Conservation (phyloP, 805 yeast species). For the Torulaspora maleeae region DNA sequence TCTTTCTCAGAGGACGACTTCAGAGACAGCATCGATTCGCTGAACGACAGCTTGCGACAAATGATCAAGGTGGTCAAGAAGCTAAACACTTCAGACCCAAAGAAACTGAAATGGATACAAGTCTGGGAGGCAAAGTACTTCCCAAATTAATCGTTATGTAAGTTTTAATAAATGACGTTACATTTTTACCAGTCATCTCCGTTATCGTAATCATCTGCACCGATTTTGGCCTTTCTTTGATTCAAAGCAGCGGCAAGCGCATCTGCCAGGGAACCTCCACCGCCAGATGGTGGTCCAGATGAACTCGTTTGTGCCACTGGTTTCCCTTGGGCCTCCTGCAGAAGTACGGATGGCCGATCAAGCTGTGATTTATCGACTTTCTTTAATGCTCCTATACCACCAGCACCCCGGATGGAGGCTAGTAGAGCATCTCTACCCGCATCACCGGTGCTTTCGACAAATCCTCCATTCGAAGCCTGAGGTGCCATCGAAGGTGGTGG, state of each 20-base stretch:
- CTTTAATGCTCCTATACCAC: constrained; percentile 62
- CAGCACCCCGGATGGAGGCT: constrained; percentile 80
- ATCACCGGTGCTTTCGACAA: constrained; percentile 40
- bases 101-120: constrained; percentile 40
- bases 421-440: constrained; percentile 73
- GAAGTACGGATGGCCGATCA: constrained; percentile 68
- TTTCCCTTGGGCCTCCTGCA: constrained; percentile 70
- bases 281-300: constrained; percentile 34
- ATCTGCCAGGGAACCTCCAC: constrained; percentile 63
- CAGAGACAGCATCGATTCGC: constrained; percentile 22
- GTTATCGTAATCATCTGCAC: constrained; percentile 85
- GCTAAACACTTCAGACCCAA: constrained; percentile 47
- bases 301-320: constrained; percentile 24
- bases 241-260: constrained; percentile 84
- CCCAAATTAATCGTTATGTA: constrained; percentile 5
- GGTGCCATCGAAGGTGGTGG: constrained; percentile 8
- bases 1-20: constrained; percentile 37
- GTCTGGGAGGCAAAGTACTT: constrained; percentile 35
- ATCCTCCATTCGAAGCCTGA: constrained; percentile 9
- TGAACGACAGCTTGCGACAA: constrained; percentile 25
- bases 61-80: constrained; percentile 40
- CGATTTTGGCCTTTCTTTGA: constrained; percentile 79
- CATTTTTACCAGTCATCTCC: constrained; percentile 59
- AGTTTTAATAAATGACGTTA: neutral
- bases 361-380: constrained; percentile 80